These are phyloP conservation scores for Lithospermum erythrorhizon DNA, from an alignment of 257 asterid genomes.

Conservation along the genomic window DNA sequence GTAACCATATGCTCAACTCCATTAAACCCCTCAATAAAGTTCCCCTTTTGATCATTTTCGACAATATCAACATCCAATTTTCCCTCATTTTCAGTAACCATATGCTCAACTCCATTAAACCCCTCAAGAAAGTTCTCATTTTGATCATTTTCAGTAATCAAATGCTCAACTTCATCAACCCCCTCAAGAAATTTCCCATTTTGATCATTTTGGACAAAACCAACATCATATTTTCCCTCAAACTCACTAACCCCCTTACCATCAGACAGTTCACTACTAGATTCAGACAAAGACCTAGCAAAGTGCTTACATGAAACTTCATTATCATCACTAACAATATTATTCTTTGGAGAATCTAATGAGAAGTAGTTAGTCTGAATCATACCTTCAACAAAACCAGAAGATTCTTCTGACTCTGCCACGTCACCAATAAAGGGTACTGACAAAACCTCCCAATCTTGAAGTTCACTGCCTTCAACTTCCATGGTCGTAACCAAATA, in stretches of 20 bases:
- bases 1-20: too few relatives aligned
- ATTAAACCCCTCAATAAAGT: too few relatives aligned
- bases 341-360: constrained; percentile 24
- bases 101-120: constrained; percentile 18
- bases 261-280: constrained; percentile 53
- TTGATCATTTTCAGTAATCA: too few relatives aligned
- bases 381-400: constrained; percentile 29
- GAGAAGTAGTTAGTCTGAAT: constrained; percentile 63
- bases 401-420: constrained; percentile 8
- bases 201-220: constrained; percentile 9
- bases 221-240: constrained; percentile 28
- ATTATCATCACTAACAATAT: constrained; percentile 16
- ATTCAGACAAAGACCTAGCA: constrained; percentile 60
- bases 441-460: constrained; percentile 68
- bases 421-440: too few relatives aligned
- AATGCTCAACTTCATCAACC: too few relatives aligned
- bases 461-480: constrained; percentile 34
- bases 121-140: constrained; percentile 6
- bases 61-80: too few relatives aligned
- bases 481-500: constrained; percentile 21
- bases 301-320: constrained; percentile 30
- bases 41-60: too few relatives aligned
- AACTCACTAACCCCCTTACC: constrained; percentile 30
- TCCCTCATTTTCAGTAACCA: background rate
- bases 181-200: background rate